Evolutionary conservation across 1,139 yeast species (phyloP).

Genomic region (Diutina sp.): DNA sequence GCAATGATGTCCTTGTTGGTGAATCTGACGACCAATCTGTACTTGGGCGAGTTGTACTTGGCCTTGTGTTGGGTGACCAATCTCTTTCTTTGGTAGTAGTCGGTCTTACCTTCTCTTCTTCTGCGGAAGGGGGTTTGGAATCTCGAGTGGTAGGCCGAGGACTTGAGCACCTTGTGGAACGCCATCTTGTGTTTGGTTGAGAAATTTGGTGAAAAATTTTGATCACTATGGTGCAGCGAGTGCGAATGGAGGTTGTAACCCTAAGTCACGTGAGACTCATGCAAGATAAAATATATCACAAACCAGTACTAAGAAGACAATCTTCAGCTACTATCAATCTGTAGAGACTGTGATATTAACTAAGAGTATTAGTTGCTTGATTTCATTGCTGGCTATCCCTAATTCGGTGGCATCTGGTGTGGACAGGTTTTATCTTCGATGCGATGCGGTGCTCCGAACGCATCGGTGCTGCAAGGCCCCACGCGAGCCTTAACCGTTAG

Average conservation of each 20-base stretch:
- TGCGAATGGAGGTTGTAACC: background rate
- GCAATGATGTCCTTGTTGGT: conserved; percentile 99
- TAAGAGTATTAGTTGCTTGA: no score
- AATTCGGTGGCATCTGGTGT: no score
- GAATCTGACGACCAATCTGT: conserved; percentile 99
- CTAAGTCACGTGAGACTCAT: background rate
- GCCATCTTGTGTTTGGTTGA: conserved; percentile 35
- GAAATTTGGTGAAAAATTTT: background rate
- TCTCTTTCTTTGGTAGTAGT: conserved; percentile 99
- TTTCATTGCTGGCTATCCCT: no score
- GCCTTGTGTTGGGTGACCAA: conserved; percentile 99
- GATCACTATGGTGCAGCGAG: background rate
- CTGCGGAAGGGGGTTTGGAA: conserved; percentile 99
- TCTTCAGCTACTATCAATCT: no score
- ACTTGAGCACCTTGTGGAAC: conserved; percentile 62
- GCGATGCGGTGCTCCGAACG: no score
- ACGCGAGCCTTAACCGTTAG: no score
- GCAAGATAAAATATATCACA: background rate
- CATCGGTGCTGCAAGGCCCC: no score
- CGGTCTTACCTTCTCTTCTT: conserved; percentile 99
- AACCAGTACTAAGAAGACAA: background rate
- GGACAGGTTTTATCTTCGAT: no score
- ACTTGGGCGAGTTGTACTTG: conserved; percentile 98
- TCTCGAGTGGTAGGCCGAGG: conserved; percentile 96
- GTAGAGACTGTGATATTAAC: no score